These are phyloP conservation scores for Pouteria glomerata DNA, from an alignment of 148 eudicot species.

Conservation along the genomic window DNA sequence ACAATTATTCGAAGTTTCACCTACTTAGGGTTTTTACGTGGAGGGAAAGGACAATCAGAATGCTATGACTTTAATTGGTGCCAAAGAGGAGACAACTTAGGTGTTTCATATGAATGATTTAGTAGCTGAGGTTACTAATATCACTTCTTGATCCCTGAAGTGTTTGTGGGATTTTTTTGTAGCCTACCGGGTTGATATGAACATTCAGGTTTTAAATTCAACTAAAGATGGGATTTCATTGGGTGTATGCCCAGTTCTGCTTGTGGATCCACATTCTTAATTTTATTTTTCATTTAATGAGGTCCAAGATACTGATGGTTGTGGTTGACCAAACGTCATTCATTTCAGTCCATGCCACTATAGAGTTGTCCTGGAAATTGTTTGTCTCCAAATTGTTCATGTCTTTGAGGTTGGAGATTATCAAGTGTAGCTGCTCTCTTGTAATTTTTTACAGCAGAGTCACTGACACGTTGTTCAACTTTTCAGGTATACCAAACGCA, in stretches of 20 bases:
- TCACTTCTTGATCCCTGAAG: not conserved
- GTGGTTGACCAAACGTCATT: not conserved
- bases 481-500: constrained; percentile 80
- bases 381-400: not conserved
- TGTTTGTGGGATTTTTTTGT: not conserved
- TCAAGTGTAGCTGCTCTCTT: not conserved
- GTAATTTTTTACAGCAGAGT: not conserved
- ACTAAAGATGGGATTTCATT: not conserved
- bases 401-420: not conserved
- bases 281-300: too few species aligned
- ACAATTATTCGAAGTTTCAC: not conserved
- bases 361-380: not conserved
- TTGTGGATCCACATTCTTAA: too few species aligned
- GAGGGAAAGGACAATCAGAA: too few species aligned
- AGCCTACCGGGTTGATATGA: not conserved
- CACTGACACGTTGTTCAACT: constrained; percentile 19
- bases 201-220: not conserved
- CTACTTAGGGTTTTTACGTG: not conserved
- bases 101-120: not conserved
- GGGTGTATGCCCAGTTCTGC: not conserved
- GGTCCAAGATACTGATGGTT: too few species aligned
- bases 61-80: not conserved
- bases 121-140: not conserved
- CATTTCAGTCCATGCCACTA: not conserved
- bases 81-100: not conserved